Evolutionary conservation across 2,329 filamentous ascomycete genomes (phyloP).

Genomic region (Aureobasidium mangrovei): DNA sequence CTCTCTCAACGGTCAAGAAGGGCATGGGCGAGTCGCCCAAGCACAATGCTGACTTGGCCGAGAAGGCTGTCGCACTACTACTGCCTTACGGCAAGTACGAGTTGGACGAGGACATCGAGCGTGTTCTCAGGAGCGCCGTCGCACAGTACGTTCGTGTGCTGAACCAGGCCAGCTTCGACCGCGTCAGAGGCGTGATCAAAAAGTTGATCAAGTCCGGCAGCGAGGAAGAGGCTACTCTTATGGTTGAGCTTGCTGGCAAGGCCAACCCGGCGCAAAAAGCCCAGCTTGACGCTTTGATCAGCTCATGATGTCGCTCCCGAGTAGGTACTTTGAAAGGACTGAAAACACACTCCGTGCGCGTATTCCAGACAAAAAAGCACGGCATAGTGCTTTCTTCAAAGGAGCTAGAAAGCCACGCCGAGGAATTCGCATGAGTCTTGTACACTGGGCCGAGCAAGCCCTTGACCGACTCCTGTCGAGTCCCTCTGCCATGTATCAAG

Average conservation of each 20-base stretch:
- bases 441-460: no score
- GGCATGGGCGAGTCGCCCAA: conserved; percentile 32
- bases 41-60: conserved; percentile 31
- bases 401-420: no score
- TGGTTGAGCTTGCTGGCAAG: conserved; percentile 5
- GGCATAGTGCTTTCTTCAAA: no score
- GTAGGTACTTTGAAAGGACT: no score
- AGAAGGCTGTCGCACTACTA: conserved; percentile 42
- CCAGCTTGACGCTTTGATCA: conserved; percentile 5
- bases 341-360: no score
- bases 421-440: no score
- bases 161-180: conserved; percentile 5
- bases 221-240: background rate
- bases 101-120: conserved; percentile 45
- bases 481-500: no score
- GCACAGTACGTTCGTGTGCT: conserved; percentile 26
- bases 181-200: conserved; percentile 4
- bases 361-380: no score
- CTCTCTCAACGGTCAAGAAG: conserved; percentile 54
- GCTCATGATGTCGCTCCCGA: background rate
- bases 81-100: conserved; percentile 36
- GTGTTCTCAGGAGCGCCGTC: conserved; percentile 39
- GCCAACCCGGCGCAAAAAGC: background rate
- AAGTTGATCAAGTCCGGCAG: background rate
- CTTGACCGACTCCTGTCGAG: no score